Percentiles rank a stretch among this genome's conserved stretches.
Conservation (phyloP, 2,329 filamentous ascomycete species). For the Talaromyces sp. region DNA sequence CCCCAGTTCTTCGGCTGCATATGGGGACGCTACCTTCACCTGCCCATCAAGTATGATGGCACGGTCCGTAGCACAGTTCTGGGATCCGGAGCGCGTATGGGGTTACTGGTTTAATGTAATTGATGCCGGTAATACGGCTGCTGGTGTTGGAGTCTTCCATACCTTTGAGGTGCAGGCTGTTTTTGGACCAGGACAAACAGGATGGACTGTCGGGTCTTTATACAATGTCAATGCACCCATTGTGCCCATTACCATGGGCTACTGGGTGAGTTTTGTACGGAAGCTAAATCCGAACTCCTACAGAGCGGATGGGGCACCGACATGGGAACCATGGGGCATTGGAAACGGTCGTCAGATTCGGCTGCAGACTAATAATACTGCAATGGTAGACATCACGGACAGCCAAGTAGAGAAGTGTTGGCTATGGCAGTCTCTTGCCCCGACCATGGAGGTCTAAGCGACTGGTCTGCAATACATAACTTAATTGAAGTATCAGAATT, state of each 20-base stretch:
- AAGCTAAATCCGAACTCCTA: slow-evolving; percentile 63
- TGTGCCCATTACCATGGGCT: slow-evolving; percentile 62
- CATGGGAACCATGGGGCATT: slow-evolving; percentile 50
- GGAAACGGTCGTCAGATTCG: slow-evolving; percentile 40
- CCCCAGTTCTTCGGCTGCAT: slow-evolving; percentile 40
- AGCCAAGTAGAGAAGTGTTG: slow-evolving; percentile 30
- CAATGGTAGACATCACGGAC: slow-evolving; percentile 46
- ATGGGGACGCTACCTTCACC: slow-evolving; percentile 52
- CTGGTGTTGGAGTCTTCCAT: slow-evolving; percentile 65
- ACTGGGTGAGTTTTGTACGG: slow-evolving; percentile 72
- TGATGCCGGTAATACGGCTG: slow-evolving; percentile 51
- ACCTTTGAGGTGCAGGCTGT: slow-evolving; percentile 66
- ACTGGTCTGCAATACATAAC: too few species aligned
- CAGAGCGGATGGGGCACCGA: slow-evolving; percentile 47
- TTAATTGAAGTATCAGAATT: too few species aligned
- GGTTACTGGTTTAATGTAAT: slow-evolving; percentile 70
- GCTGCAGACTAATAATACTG: slow-evolving; percentile 45
- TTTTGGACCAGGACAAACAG: slow-evolving; percentile 61
- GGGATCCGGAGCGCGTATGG: slow-evolving; percentile 50
- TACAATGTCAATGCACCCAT: slow-evolving; percentile 55
- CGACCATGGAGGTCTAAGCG: not conserved
- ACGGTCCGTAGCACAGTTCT: slow-evolving; percentile 51
- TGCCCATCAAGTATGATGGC: slow-evolving; percentile 49
- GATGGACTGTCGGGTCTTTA: slow-evolving; percentile 34
- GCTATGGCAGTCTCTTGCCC: slow-evolving; percentile 11